Conservation (phyloP, 257 asterid species). For the Solanum tacnaense region DNA sequence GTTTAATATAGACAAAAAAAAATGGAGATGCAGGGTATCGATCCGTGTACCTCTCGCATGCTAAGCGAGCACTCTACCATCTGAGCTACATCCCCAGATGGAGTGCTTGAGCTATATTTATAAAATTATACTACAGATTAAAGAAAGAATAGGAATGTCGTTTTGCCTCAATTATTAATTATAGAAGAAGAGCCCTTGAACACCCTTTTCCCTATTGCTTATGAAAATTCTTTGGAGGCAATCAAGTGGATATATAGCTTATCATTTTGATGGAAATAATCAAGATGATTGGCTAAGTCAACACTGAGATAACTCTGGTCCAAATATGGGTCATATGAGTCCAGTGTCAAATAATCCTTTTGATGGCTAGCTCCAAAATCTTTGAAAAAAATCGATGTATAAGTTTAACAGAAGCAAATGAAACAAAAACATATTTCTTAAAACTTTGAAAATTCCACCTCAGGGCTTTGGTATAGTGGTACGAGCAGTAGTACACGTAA, state of each 20-base stretch:
- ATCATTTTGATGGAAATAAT: background rate
- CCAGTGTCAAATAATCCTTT: no score
- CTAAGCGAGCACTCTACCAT: conserved; percentile 51
- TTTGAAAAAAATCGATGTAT: no score
- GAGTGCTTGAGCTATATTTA: no score
- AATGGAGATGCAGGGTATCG: conserved; percentile 31
- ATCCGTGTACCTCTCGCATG: conserved; percentile 40
- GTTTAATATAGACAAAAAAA: no score
- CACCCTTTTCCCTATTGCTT: background rate
- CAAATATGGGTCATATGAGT: no score
- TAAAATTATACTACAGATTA: no score
- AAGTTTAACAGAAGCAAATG: no score
- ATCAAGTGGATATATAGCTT: background rate
- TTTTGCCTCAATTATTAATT: no score
- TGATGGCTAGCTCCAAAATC: no score
- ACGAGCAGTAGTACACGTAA: background rate
- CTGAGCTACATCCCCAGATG: conserved; percentile 49
- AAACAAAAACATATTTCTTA: no score
- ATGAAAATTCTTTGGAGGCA: background rate
- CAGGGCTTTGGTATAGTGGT: no score
- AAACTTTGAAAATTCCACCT: no score
- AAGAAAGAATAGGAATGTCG: background rate
- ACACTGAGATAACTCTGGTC: background rate
- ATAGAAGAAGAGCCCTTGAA: background rate
- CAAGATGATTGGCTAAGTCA: background rate